These are phyloP conservation scores for Umbilicus rupestris DNA, from an alignment of 164 flowering plant species.

Conservation along the genomic window DNA sequence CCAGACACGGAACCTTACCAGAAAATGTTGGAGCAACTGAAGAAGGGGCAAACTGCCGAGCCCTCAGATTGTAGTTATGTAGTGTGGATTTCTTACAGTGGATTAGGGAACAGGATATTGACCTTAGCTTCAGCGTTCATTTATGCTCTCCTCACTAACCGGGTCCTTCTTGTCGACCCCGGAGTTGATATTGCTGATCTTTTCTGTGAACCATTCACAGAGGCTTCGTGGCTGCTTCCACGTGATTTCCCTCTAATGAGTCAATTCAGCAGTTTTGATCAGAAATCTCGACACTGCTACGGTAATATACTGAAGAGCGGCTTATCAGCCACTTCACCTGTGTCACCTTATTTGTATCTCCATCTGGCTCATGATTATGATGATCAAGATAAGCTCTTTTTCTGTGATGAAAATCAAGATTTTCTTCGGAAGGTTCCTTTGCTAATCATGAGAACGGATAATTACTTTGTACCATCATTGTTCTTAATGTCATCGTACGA, in stretches of 20 bases:
- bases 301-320: constrained; percentile 49
- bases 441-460: constrained; percentile 65
- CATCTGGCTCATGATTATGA: constrained; percentile 64
- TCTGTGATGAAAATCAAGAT: constrained; percentile 65
- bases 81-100: constrained; percentile 73
- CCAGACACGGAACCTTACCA: constrained; percentile 56
- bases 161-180: constrained; percentile 71
- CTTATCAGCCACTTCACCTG: constrained; percentile 11
- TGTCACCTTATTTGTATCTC: constrained; percentile 42
- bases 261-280: constrained; percentile 36
- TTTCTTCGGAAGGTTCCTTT: constrained; percentile 50
- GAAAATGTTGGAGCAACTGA: constrained; percentile 37
- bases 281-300: constrained; percentile 34
- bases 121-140: constrained; percentile 70
- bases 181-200: constrained; percentile 59
- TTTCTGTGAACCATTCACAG: constrained; percentile 86
- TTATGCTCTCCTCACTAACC: constrained; percentile 69
- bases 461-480: constrained; percentile 70
- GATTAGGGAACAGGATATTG: constrained; percentile 71
- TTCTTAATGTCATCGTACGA: constrained; percentile 68
- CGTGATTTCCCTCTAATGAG: constrained; percentile 47
- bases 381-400: constrained; percentile 75
- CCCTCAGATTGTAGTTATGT: constrained; percentile 50
- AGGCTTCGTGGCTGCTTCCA: constrained; percentile 67
- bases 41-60: constrained; percentile 21